Evolutionary conservation across 2,329 filamentous ascomycete genomes (phyloP).

Genomic region (Neonectria magnoliae): DNA sequence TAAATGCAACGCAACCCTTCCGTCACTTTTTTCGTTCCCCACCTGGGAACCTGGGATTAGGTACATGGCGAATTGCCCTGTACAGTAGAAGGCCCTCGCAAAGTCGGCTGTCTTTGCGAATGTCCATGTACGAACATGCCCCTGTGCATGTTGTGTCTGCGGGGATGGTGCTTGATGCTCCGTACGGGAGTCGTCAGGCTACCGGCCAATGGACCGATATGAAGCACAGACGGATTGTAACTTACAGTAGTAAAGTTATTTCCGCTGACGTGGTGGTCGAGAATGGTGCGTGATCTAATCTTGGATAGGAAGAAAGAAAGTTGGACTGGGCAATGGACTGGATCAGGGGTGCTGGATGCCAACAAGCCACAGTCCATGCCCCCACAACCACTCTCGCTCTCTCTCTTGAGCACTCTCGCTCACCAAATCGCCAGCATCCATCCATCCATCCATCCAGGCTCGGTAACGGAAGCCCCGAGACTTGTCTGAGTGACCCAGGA

Average conservation of each 20-base stretch:
- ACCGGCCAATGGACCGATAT: too few relatives aligned
- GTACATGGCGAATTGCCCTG: slow-evolving; percentile 1
- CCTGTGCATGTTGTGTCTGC: background rate
- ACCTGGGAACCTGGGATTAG: background rate
- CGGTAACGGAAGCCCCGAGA: background rate
- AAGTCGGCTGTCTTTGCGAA: background rate
- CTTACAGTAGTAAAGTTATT: too few relatives aligned
- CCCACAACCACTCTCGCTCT: slow-evolving; percentile 9
- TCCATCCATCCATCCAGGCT: background rate
- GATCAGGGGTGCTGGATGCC: background rate
- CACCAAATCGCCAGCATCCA: background rate
- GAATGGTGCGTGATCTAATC: slow-evolving; percentile 12
- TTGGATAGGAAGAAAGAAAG: slow-evolving; percentile 8
- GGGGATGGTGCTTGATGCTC: background rate
- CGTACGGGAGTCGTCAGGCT: too few relatives aligned
- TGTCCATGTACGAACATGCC: background rate
- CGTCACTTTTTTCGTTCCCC: background rate
- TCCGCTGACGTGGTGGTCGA: slow-evolving; percentile 11
- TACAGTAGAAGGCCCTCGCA: background rate
- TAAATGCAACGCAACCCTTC: background rate
- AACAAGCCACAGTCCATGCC: slow-evolving; percentile 9
- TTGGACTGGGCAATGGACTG: background rate
- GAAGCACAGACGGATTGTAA: too few relatives aligned
- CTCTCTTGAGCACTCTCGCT: background rate
- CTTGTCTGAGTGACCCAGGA: background rate